Evolutionary conservation across 495 filamentous ascomycete species (phyloP).

Genomic region (Aspergillus leporis): DNA sequence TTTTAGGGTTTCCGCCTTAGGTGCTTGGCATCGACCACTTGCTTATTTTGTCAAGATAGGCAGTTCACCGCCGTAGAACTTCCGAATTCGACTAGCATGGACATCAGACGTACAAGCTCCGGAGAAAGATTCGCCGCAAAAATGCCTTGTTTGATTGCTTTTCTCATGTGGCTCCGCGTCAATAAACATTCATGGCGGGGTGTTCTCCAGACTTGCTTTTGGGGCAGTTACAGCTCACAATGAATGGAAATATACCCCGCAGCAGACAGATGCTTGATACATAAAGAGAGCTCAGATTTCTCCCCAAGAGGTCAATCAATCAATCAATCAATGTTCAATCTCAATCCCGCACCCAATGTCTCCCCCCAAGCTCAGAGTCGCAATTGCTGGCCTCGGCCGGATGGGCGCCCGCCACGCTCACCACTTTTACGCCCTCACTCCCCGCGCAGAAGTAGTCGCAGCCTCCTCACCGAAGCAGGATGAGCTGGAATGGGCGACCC

Average conservation of each 20-base stretch:
- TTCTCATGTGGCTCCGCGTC: background rate
- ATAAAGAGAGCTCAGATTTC: background rate
- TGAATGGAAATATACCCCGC: background rate
- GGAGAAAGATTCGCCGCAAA: background rate
- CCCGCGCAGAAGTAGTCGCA: constrained; percentile 51
- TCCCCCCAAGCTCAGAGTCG: constrained; percentile 29
- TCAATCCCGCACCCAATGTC: background rate
- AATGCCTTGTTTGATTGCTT: background rate
- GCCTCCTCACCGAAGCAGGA: constrained; percentile 39
- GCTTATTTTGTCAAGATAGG: background rate
- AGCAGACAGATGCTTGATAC: background rate
- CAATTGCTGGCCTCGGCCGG: constrained; percentile 50
- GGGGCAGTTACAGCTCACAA: background rate
- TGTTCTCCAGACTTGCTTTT: too few species aligned
- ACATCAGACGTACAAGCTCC: background rate
- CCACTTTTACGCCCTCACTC: constrained; percentile 42
- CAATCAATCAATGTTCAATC: background rate
- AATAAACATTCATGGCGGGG: background rate
- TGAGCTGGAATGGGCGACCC: constrained; percentile 45
- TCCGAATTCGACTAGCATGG: background rate
- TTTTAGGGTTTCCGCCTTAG: background rate
- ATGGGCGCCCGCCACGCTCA: constrained; percentile 53
- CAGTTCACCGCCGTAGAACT: background rate
- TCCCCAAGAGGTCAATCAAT: background rate
- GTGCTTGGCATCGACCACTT: background rate